A percentile compares a stretch with the other conserved stretches of the same genome.
Evolutionary conservation across 177 flowering plant genomes (phyloP).

Genomic region (Vitis hybrid): DNA sequence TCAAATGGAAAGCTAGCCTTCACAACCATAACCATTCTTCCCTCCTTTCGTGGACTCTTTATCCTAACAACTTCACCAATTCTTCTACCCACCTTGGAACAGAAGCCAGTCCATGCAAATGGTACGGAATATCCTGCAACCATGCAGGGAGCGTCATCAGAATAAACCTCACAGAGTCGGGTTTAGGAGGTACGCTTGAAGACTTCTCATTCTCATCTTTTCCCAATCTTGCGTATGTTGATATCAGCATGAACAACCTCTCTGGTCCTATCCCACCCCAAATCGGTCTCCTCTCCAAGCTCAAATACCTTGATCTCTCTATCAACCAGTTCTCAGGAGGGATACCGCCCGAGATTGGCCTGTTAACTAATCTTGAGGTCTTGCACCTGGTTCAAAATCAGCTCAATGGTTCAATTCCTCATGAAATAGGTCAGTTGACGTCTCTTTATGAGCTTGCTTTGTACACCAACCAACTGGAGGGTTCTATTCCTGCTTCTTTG

Average conservation of each 20-base stretch:
- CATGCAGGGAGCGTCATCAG: constrained; percentile 7
- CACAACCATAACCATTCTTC: background rate
- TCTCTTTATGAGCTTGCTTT: background rate
- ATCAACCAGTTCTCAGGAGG: background rate
- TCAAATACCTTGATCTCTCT: constrained; percentile 2
- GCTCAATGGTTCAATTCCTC: constrained; percentile 1
- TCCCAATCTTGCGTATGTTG: constrained; percentile 4
- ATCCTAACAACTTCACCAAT: too few species aligned
- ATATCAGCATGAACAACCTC: constrained; percentile 24
- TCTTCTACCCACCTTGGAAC: background rate
- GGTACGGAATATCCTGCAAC: constrained; percentile 36
- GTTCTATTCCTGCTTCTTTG: background rate
- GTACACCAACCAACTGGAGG: background rate
- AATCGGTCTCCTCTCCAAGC: constrained; percentile 8
- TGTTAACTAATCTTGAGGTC: background rate
- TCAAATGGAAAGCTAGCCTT: constrained; percentile 10
- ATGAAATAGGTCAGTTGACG: background rate
- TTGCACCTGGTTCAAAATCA: background rate
- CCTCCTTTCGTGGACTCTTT: too few species aligned
- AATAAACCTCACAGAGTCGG: constrained; percentile 20
- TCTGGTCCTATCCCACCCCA: constrained; percentile 29
- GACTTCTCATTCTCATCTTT: constrained; percentile 21
- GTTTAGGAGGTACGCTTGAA: constrained; percentile 29
- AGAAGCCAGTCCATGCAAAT: constrained; percentile 18
- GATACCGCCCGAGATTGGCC: background rate